A percentile compares a stretch with the other conserved stretches of the same genome.
Conservation (phyloP, 345 rosid species). For the Diplotaxis tenuifolia region DNA sequence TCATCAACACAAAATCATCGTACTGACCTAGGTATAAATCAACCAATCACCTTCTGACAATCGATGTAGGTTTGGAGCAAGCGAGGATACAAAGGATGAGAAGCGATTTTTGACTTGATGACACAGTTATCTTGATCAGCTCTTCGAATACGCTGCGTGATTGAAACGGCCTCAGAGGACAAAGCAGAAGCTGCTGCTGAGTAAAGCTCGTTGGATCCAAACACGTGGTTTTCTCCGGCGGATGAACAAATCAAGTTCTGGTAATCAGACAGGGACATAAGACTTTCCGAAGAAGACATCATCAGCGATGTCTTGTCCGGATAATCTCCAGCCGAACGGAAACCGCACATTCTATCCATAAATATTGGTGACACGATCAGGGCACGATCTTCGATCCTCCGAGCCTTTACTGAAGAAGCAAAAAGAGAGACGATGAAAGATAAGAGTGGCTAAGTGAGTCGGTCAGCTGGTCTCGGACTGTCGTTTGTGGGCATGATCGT, state of each 20-base stretch:
- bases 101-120: conserved; percentile 76
- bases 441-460: neutral
- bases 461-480: conserved; percentile 3
- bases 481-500: conserved; percentile 16
- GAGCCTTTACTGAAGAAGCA: neutral
- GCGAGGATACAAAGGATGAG: conserved; percentile 83
- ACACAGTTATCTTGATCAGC: conserved; percentile 43
- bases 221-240: conserved; percentile 36
- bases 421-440: too few species aligned
- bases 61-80: conserved; percentile 82
- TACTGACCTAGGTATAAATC: neutral
- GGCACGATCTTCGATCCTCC: neutral
- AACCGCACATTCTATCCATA: conserved; percentile 40
- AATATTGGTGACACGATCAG: conserved; percentile 12
- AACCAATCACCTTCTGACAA: conserved; percentile 81
- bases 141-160: conserved; percentile 40
- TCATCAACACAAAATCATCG: neutral
- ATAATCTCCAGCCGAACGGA: conserved; percentile 42
- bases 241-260: conserved; percentile 44
- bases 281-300: conserved; percentile 51
- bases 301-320: conserved; percentile 46
- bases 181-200: conserved; percentile 50
- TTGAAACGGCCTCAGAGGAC: conserved; percentile 58
- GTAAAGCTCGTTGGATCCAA: conserved; percentile 63
- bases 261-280: conserved; percentile 53